Percentiles rank a stretch among this genome's conserved stretches.
Evolutionary conservation across 345 rosid species (phyloP).

Genomic region (Moricandia arvensis): DNA sequence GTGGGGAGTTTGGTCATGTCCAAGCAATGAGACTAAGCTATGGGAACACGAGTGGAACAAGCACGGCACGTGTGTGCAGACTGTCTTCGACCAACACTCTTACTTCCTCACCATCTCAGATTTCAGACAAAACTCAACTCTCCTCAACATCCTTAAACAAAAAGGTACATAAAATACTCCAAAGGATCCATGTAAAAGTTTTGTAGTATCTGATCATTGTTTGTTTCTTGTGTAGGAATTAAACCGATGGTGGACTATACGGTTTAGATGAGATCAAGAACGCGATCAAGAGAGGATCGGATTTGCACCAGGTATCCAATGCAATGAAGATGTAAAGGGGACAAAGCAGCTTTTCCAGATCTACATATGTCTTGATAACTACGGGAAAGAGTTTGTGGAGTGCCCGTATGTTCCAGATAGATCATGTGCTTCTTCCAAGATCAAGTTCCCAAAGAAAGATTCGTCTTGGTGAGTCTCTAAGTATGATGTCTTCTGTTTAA

Average conservation of each 20-base stretch:
- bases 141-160: slow-evolving; percentile 50
- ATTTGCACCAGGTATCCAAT: slow-evolving; percentile 57
- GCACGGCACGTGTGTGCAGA: slow-evolving; percentile 82
- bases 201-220: neutral
- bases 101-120: slow-evolving; percentile 63
- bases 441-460: slow-evolving; percentile 41
- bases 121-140: slow-evolving; percentile 47
- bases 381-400: slow-evolving; percentile 56
- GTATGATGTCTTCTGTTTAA: slow-evolving; percentile 18
- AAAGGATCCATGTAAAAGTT: too few relatives aligned
- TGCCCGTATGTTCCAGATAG: slow-evolving; percentile 54
- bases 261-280: slow-evolving; percentile 46
- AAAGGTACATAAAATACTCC: slow-evolving; percentile 32
- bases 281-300: slow-evolving; percentile 53
- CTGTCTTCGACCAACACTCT: slow-evolving; percentile 62
- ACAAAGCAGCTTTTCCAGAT: slow-evolving; percentile 68
- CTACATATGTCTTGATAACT: slow-evolving; percentile 63
- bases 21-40: slow-evolving; percentile 53
- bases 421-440: slow-evolving; percentile 52
- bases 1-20: slow-evolving; percentile 79
- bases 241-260: slow-evolving; percentile 58
- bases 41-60: slow-evolving; percentile 90
- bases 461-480: slow-evolving; percentile 5
- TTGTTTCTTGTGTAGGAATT: slow-evolving; percentile 44
- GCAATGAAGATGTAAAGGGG: slow-evolving; percentile 53